Evolutionary conservation across 768 basidiomycete species (phyloP), one percentile per base, ranked within the genome.

Genomic region (Cantharellus cinnabarinus): DNA sequence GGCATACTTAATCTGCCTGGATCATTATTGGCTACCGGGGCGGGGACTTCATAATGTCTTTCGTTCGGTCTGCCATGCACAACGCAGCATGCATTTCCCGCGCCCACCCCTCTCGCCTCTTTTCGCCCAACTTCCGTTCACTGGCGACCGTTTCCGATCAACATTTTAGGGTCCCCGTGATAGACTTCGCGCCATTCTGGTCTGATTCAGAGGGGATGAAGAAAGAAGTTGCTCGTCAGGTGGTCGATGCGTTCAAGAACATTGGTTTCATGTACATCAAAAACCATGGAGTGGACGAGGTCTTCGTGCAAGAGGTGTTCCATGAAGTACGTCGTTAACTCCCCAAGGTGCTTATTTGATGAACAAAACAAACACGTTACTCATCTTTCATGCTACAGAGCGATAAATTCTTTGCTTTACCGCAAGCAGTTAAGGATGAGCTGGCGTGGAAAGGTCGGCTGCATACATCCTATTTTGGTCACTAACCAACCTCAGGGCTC

Each of bases 161-260:
- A 42, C 70, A 70, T 3, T 82, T 83, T 66, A 71, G 71, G 41
- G 87, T 89, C 58, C 89, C 89, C 37, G 71, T 89, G 38, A 79
- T 90, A 64, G 79, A 89, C 71, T 89, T 91, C 63, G 73, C 77
- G 64, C 80, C 77, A 59, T 88, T 82, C 67, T 74, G 76, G 58
- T 65, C 71, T 29, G 74, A 79, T 1, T 65, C 79, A 0, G 56
- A 65, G 1, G 69, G 71, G 10, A 81, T 85, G 65, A 84, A 79
- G 70, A 75, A 77, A 60, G 66, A 73, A 3, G 77, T 80, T 0
- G 85, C 89, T 0, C 71, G 76, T 14, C 76, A 81, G 62, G 76
- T 91, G 41, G 85, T 85, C 41, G 75, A 76, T 42, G 89, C 83
- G 0, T 86, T 88, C 72, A 88, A 82, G 65, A 76, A 82, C 59